These are phyloP conservation scores for Fusarium sp. DNA, from an alignment of 2,329 filamentous ascomycete species.

Conservation along the genomic window DNA sequence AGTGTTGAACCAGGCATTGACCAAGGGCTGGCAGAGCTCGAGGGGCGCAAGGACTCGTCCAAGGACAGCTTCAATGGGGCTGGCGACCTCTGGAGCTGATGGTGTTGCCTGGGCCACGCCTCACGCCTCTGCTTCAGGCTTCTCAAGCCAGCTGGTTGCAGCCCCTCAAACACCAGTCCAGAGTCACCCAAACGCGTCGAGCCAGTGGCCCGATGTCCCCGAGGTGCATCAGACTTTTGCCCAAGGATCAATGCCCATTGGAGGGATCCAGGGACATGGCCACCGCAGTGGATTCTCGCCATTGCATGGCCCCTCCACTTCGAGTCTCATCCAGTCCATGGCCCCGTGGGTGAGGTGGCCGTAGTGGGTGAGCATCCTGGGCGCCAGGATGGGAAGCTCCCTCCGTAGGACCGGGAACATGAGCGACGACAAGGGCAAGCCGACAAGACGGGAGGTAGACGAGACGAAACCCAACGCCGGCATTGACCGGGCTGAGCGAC, in stretches of 20 bases:
- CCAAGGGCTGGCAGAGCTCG: slow-evolving; percentile 16
- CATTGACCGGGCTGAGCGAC: slow-evolving; percentile 30
- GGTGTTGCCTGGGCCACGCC: slow-evolving; percentile 43
- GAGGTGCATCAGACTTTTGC: slow-evolving; percentile 49
- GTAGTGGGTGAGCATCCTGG: slow-evolving; percentile 19
- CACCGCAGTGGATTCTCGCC: slow-evolving; percentile 45
- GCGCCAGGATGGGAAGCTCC: slow-evolving; percentile 32
- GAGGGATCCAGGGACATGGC: slow-evolving; percentile 43
- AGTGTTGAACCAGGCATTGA: slow-evolving; percentile 23
- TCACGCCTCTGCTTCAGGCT: slow-evolving; percentile 12
- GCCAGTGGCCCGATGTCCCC: slow-evolving; percentile 45
- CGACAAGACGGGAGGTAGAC: slow-evolving; percentile 23
- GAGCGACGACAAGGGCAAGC: slow-evolving; percentile 30
- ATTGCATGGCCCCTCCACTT: slow-evolving; percentile 47
- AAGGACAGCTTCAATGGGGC: slow-evolving; percentile 41
- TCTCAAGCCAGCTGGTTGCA: slow-evolving; percentile 12
- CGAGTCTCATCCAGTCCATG: slow-evolving; percentile 46
- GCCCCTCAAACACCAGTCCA: slow-evolving; percentile 29
- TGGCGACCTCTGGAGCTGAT: slow-evolving; percentile 37
- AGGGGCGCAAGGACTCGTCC: slow-evolving; percentile 34
- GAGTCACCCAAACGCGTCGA: slow-evolving; percentile 32
- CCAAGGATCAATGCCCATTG: slow-evolving; percentile 46
- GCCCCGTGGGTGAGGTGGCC: slow-evolving; percentile 41
- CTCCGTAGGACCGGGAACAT: slow-evolving; percentile 38
- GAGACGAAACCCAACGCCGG: slow-evolving; percentile 31